Evolutionary conservation across 345 rosid species (phyloP), one percentile per base, ranked within the genome.

Genomic region (Brassica cretica): DNA sequence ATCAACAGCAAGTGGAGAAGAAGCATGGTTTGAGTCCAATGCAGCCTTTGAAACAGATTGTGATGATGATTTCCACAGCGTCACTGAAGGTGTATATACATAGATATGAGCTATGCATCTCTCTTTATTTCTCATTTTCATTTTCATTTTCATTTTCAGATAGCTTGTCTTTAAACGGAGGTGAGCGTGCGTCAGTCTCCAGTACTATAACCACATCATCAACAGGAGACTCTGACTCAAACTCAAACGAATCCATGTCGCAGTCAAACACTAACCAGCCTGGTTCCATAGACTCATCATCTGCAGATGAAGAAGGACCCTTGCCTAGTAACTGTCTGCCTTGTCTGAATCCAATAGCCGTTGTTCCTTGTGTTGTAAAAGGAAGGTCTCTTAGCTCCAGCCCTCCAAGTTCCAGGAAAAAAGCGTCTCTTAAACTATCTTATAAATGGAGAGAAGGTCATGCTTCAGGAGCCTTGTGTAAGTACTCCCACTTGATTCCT

Each of bases 361-460:
- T 59, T 16, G 86, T 81, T 62, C 83, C 92, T 51, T 78, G 93
- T 6, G 76, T 84, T 75, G 98, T 92, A 11, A 94, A 92, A 85
- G 88, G 89, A 87, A 84, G 84, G 81, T 79, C 93, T 6, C 82
- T 86, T 63, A 84, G 84, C 84, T 84, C 91, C 14, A 89, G 90
- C 71, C 90, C 97, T 24, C 87, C 93, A 3, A 82, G 82, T 69
- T 75, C 83, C 0, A 85, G 85, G 81, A 92, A 88, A 79, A 94
- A 83, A 74, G 49, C 83, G 12, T 82, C 89, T 66, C 77, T 89
- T n/a, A 88, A 78, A 77, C 87, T 87, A 39, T 87, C 98, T 14
- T 92, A 92, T 64, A 94, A 88, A 79, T 88, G 91, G 96, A 91
- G 82, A 80, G 97, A 92, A 81, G 98, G 87, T 15, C 87, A 88